Evolutionary conservation across 306 rosid species (phyloP).

Genomic region (Vigna trinervia): DNA sequence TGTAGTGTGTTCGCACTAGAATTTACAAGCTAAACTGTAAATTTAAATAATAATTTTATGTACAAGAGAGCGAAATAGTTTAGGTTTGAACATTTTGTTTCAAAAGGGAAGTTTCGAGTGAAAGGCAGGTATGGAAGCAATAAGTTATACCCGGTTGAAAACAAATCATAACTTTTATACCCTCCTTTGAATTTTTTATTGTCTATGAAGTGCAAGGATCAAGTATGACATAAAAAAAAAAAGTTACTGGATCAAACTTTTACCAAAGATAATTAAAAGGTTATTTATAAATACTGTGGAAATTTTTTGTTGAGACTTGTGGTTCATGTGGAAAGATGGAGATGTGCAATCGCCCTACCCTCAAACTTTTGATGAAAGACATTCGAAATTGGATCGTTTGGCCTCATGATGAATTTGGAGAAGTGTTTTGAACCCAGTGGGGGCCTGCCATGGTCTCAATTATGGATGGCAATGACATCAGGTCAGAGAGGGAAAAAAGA

Average conservation of each 20-base stretch:
- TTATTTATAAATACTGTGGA: neutral
- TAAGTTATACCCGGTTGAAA: neutral
- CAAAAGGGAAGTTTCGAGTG: neutral
- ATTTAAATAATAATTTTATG: neutral
- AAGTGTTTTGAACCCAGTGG: constrained; percentile 28
- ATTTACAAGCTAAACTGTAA: neutral
- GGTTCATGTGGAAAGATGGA: neutral
- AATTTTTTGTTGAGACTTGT: neutral
- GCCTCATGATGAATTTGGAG: constrained; percentile 35
- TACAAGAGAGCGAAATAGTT: neutral
- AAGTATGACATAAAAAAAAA: neutral
- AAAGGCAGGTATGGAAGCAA: neutral
- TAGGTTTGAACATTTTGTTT: neutral
- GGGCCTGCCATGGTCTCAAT: constrained; percentile 44
- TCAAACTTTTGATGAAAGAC: constrained; percentile 9
- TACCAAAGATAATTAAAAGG: neutral
- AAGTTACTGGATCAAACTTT: neutral
- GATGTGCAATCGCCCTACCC: neutral
- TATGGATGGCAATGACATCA: constrained; percentile 43
- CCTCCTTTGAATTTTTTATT: too few relatives aligned
- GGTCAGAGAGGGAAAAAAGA: constrained; percentile 2
- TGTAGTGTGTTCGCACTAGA: neutral
- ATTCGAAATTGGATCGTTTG: neutral
- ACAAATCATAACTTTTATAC: neutral
- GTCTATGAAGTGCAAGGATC: too few relatives aligned